Percentiles rank a stretch among this genome's conserved stretches.
These are phyloP conservation scores for Erysimum cheiri DNA, from an alignment of 441 rosid species.

Conservation along the genomic window DNA sequence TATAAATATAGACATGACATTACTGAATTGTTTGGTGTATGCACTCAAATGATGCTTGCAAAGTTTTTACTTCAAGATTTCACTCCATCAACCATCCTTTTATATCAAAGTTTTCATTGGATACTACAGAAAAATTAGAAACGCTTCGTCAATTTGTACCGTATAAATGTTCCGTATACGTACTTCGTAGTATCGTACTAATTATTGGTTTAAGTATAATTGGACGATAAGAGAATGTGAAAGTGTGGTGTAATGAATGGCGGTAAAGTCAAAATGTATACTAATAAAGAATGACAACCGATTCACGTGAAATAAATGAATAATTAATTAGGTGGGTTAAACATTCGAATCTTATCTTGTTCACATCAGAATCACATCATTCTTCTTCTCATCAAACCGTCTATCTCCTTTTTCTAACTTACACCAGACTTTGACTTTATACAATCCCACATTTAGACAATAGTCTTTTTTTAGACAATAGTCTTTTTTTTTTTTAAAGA, in stretches of 20 bases:
- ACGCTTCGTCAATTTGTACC: not conserved
- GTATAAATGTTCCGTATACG: not conserved
- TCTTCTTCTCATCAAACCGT: slow-evolving; percentile 6
- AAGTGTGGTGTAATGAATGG: not conserved
- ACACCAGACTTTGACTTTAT: slow-evolving; percentile 11
- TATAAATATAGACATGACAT: slow-evolving; percentile 16
- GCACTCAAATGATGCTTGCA: slow-evolving; percentile 27
- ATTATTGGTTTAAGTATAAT: not conserved
- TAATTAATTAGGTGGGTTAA: not conserved
- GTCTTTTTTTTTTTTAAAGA: too few relatives aligned
- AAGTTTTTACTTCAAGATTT: slow-evolving; percentile 15
- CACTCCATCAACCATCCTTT: slow-evolving; percentile 1
- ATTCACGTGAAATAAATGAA: slow-evolving; percentile 21
- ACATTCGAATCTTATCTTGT: slow-evolving; percentile 28
- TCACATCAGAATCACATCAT: not conserved
- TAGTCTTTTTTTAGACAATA: too few relatives aligned
- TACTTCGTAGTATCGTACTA: not conserved
- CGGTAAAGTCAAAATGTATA: slow-evolving; percentile 30
- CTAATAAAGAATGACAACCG: not conserved
- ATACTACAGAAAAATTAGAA: not conserved
- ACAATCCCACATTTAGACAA: not conserved
- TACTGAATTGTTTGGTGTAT: slow-evolving; percentile 28
- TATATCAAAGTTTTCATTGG: not conserved
- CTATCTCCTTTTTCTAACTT: slow-evolving; percentile 5
- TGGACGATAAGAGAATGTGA: slow-evolving; percentile 9